Percentiles rank a stretch among this genome's conserved stretches.
Conservation (phyloP, 164 flowering plant species). For the Cinnamomum chago region DNA sequence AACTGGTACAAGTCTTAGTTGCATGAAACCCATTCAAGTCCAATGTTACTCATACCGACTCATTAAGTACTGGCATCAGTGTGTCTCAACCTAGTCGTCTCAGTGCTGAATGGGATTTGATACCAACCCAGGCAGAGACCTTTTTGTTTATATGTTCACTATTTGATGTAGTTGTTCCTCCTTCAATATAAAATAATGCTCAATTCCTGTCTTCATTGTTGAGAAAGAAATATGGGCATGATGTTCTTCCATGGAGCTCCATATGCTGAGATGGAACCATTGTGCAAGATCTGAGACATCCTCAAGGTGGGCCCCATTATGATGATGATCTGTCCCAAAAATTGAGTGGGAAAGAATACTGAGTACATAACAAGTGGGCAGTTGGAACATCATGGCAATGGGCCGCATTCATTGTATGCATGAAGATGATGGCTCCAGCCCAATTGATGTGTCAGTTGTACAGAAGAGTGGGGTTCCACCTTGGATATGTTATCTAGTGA, state of each 20-base stretch:
- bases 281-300: background rate
- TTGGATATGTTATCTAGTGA: too few relatives aligned
- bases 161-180: background rate
- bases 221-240: background rate
- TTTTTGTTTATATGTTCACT: background rate
- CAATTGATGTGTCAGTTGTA: too few relatives aligned
- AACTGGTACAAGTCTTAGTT: too few relatives aligned
- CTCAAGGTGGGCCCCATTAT: too few relatives aligned
- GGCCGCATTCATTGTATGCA: background rate
- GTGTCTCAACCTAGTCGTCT: too few relatives aligned
- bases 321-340: background rate
- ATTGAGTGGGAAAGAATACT: background rate
- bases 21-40: too few relatives aligned
- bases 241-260: background rate
- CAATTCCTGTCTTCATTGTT: background rate
- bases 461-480: too few relatives aligned
- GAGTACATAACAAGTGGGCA: background rate
- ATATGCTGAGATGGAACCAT: background rate
- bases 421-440: background rate
- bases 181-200: background rate
- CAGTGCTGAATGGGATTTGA: too few relatives aligned
- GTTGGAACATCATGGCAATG: background rate
- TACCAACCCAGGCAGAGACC: too few relatives aligned
- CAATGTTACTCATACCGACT: too few relatives aligned
- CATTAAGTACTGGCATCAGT: too few relatives aligned